phyloP scores from a whole-genome alignment of 148 eudicot species.

The Nepenthes mirabilis region DNA sequence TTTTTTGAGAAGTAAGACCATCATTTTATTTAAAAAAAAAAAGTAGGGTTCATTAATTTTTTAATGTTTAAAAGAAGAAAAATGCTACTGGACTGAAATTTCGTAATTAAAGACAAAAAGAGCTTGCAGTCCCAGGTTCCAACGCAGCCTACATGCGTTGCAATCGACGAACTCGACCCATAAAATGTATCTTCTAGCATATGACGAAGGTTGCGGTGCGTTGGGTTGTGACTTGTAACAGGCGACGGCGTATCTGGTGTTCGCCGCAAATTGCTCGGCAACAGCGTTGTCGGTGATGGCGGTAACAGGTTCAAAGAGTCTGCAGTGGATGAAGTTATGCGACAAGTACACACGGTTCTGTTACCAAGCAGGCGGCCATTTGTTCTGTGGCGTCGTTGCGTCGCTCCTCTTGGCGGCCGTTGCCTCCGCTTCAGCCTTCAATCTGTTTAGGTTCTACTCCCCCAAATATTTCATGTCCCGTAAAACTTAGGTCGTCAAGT shows the following conservation, averaged over 20 bases:
- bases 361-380: slow-evolving; percentile 39
- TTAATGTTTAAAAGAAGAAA: too few relatives aligned
- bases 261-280: slow-evolving; percentile 31
- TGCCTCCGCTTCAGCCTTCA: slow-evolving; percentile 40
- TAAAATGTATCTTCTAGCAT: too few relatives aligned
- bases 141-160: too few relatives aligned
- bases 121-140: too few relatives aligned
- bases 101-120: too few relatives aligned
- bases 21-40: too few relatives aligned
- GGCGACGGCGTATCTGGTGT: slow-evolving; percentile 42
- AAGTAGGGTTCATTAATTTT: too few relatives aligned
- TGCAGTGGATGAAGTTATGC: slow-evolving; percentile 68
- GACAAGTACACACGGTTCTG: slow-evolving; percentile 44
- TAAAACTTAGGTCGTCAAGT: slow-evolving; percentile 4
- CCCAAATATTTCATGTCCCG: slow-evolving; percentile 28
- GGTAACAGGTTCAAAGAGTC: slow-evolving; percentile 20
- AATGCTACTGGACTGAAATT: too few relatives aligned
- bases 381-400: slow-evolving; percentile 25
- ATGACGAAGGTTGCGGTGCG: not conserved
- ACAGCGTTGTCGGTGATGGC: slow-evolving; percentile 19
- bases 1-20: too few relatives aligned
- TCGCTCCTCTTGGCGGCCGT: slow-evolving; percentile 20
- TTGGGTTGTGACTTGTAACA: slow-evolving; percentile 6
- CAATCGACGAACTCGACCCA: too few relatives aligned
- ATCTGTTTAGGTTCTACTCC: slow-evolving; percentile 55